Base-by-base conservation (phyloP, 306 rosid species). In the Rosa persica region DNA sequence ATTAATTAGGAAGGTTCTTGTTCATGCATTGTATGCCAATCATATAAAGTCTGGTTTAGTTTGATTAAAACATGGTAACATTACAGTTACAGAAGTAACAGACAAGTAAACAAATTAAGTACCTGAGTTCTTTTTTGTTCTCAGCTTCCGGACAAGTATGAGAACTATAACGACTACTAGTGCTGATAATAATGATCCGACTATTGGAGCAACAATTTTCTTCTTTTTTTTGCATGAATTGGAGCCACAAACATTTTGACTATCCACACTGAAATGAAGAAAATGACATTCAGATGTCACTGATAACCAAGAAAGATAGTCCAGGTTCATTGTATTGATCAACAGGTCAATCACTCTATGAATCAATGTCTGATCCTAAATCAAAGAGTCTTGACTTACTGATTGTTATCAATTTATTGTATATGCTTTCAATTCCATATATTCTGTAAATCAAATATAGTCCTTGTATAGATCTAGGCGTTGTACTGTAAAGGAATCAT, bases 241-340 rank as follows among this genome's bases (percentile, higher is more conserved):
- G 1, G 92, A 79, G 49, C 36, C 79, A 54, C 84, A 54, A 6
- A 83, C 74, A 75, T 91, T 91, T 80, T 60, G 76, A 39, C 76
- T 88, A 85, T 91, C 93, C 77, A 85, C 90, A 77, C 97, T 91
- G 85, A 44, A 42, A 73, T 51, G 12, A 1, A 19, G 17, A 23
- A 76, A 57, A 81, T 73, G 8, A 42, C 39, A 47, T 38, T 47
- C 25, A 23, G 9, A 43, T 69, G 1, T 30, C 36, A 30, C 36
- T 30, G 36, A 30, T 30, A 30, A 30, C 36, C 36, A 30, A 30
- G 36, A 30, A 30, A 30, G 36, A 30, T 30, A 30, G 36, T 30
- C 36, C 36, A 30, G 36, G 36, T 30, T 30, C 36, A 2, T 30
- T 30, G 36, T 30, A 30, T 30, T 30, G 36, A 30, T 30, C 36